Base-by-base conservation (phyloP, 1,139 yeast species). In the Pichia sp. region DNA sequence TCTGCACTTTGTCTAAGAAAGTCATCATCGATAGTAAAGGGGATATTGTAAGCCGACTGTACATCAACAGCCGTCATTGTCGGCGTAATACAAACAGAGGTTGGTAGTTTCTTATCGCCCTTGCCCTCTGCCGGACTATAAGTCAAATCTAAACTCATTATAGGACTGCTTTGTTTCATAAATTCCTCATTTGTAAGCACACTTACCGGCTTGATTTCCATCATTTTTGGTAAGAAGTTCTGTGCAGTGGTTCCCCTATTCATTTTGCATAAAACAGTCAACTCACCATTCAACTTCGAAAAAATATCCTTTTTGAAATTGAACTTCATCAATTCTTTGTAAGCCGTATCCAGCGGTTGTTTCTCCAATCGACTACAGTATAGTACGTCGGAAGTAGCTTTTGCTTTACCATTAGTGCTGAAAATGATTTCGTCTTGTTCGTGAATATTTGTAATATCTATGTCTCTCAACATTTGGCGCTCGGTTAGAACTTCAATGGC, bases 1-100 rank as follows among this genome's bases (percentile, higher is more conserved):
- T 41, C 30, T 10, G 36, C 13, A 46, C 47, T 41, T 4, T 55
- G 45, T 21, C 41, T 16, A 36, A 58, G 34, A 30, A 54, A 60
- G 7, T 49, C 44, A 6, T 52, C 47, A 44, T 61, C 63, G 31
- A 63, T 46, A 2, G 58, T 49, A 21, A 63, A 45, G 1, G 65
- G 66, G 26, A 62, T 54, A 0, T 59, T 49, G 7, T 30, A 21
- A 1, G 41, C 25, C 3, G 62, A 56, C 37, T 53, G 54, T 1
- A 61, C 10, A 19, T 54, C 58, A 8, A 55, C 42, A 1, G 53
- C 56, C 21, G 45, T 44, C 21, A 63, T 39, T 1, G 30, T 23
- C 5, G 60, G 56, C 9, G 49, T 53, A 13, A 58, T 30, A 1
- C 28, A 22, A 2, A 58, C 22, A 2, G 49, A 21, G 4, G 50